Percentiles rank a stretch among this genome's conserved stretches.
phyloP scores from a whole-genome alignment of 108 stramenopile species.

The Licmophora abbreviata region DNA sequence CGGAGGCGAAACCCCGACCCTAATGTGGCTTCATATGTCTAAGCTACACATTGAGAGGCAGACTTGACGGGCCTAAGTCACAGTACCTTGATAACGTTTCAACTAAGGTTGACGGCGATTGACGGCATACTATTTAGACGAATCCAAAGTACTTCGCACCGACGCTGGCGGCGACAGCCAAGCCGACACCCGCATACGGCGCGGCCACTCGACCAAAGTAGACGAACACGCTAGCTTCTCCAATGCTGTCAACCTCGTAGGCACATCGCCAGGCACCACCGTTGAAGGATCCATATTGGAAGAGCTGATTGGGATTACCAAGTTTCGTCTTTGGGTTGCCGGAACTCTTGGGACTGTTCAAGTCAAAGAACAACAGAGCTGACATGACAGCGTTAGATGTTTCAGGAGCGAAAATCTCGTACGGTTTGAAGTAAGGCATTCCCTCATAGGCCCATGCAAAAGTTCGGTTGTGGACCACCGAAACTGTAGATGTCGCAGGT shows the following conservation, averaged over 20 bases:
- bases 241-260: constrained; percentile 92
- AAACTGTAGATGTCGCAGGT: constrained; percentile 92
- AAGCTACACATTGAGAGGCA: too few relatives aligned
- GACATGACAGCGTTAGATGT: constrained; percentile 96
- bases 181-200: constrained; percentile 48
- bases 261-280: constrained; percentile 96
- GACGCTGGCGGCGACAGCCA: constrained; percentile 42
- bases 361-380: constrained; percentile 88
- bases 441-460: constrained; percentile 99
- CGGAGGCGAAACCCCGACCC: too few relatives aligned
- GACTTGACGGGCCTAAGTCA: too few relatives aligned
- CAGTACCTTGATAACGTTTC: too few relatives aligned
- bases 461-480: constrained; percentile 88
- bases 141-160: constrained; percentile 34
- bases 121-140: constrained; percentile 15
- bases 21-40: too few relatives aligned
- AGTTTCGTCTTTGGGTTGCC: constrained; percentile 72
- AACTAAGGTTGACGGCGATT: too few relatives aligned
- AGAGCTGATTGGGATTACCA: constrained; percentile 91
- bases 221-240: constrained; percentile 88
- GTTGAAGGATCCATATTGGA: constrained; percentile 90
- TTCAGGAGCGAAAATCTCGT: constrained; percentile 95
- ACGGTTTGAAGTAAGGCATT: constrained; percentile 93
- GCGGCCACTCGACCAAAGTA: constrained; percentile 73
- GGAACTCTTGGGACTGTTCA: constrained; percentile 64